Conservation (phyloP, 805 yeast species). For the Candida rishiriensis region DNA sequence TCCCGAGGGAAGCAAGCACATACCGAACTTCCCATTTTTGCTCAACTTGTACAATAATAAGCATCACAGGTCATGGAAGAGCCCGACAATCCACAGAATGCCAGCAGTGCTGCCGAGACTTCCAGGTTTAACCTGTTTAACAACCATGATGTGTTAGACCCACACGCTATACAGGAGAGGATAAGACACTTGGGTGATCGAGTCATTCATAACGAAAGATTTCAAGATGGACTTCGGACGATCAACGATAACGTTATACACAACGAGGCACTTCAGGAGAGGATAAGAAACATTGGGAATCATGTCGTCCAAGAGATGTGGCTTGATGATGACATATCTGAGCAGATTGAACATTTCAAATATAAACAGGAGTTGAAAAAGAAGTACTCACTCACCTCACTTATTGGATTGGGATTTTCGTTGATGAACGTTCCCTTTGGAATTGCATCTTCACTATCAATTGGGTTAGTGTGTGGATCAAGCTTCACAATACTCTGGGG, state of each 20-base stretch:
- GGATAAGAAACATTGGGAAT: constrained; percentile 23
- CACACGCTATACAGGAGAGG: constrained; percentile 2
- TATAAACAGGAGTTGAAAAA: constrained; percentile 70
- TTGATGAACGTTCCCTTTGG: constrained; percentile 82
- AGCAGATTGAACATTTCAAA: constrained; percentile 64
- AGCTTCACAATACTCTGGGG: constrained; percentile 74
- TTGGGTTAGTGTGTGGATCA: constrained; percentile 72
- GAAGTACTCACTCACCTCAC: constrained; percentile 62
- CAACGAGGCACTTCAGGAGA: constrained; percentile 14
- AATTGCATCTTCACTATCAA: constrained; percentile 66
- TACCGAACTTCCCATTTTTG: no score
- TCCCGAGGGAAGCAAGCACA: no score
- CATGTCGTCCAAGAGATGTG: constrained; percentile 30
- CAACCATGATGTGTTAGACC: not conserved
- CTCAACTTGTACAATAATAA: no score
- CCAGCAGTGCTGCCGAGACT: not conserved
- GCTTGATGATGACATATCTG: constrained; percentile 43
- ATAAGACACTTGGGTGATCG: constrained; percentile 1
- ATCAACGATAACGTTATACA: constrained; percentile 25
- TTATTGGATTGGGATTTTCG: constrained; percentile 75
- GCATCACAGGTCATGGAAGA: no score
- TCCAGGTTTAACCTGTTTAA: not conserved
- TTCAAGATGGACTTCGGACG: constrained; percentile 18
- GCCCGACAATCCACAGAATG: no score
- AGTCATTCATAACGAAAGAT: constrained; percentile 4